Evolutionary conservation across 2,329 filamentous ascomycete genomes (phyloP).

Genomic region (Colletotrichum abscissum): DNA sequence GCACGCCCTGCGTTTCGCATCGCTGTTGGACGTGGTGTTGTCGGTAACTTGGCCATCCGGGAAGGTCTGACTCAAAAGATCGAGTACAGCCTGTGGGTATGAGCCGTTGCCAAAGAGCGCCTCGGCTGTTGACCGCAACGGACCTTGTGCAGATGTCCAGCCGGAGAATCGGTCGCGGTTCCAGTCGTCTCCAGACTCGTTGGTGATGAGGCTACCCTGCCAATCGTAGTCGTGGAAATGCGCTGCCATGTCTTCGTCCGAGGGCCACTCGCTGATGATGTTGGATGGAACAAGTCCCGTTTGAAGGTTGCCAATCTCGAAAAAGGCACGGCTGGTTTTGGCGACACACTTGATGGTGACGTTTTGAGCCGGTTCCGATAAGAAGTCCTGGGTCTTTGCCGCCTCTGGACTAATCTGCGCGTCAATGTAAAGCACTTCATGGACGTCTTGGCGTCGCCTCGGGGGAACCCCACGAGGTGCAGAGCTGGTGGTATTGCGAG

Average conservation of each 20-base stretch:
- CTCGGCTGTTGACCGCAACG: slow-evolving; percentile 24
- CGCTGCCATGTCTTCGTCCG: slow-evolving; percentile 28
- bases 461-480: background rate
- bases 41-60: slow-evolving; percentile 9
- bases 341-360: slow-evolving; percentile 28
- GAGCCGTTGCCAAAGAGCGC: slow-evolving; percentile 30
- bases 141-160: slow-evolving; percentile 23
- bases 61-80: slow-evolving; percentile 21
- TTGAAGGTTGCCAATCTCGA: slow-evolving; percentile 31
- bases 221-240: slow-evolving; percentile 35
- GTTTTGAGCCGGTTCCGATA: slow-evolving; percentile 14
- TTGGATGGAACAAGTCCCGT: slow-evolving; percentile 7
- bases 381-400: background rate
- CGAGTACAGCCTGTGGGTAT: slow-evolving; percentile 20
- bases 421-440: slow-evolving; percentile 26
- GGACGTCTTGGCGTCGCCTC: slow-evolving; percentile 24
- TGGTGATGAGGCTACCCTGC: slow-evolving; percentile 29
- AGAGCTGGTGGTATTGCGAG: background rate
- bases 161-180: slow-evolving; percentile 17
- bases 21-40: background rate
- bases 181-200: slow-evolving; percentile 21
- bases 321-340: slow-evolving; percentile 29
- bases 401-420: slow-evolving; percentile 19
- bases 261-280: slow-evolving; percentile 21
- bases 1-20: slow-evolving; percentile 11